Evolutionary conservation across 768 basidiomycete species (phyloP), one percentile per base, ranked within the genome.

Genomic region (Phylloporus rhodoxanthus): DNA sequence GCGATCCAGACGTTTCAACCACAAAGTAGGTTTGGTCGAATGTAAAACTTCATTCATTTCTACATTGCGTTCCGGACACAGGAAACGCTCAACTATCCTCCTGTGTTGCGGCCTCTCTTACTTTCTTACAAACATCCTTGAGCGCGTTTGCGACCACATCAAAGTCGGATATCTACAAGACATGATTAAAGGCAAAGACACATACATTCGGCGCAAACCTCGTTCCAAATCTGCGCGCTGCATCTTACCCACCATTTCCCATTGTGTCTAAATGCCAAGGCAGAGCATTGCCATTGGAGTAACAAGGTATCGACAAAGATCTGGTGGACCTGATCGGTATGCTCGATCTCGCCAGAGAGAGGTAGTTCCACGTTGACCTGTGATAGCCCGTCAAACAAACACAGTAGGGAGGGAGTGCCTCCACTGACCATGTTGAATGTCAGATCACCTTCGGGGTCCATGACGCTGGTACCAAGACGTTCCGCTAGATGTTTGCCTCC

Each of bases 341-440:
- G 33, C 57, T 60, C 11, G 54, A 73, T 48, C 8, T 57, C 54
- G 6, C 55, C 52, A 13, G 66, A 48, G 14, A 70, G 44, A 5
- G 75, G 76, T 2, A 77, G 63, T 34, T 60, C 66, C 45, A 77
- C 72, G 19, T 72, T 75, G 19, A 69, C 62, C 73, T 74, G n/a
- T 32, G 33, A 13, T 8, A 8, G 37, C 3, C n/a, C 25, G n/a
- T 26, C 14, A 36, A 5, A 33, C 9, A 9, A 45, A 8, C 10
- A 34, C 23, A 6, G 9, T 2, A 28, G 19, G 8, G 2, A 21
- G 3, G 29, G n/a, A 1, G 8, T 29, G 8, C 29, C 11, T 17
- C 23, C 13, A 63, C 54, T 2, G 25, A 87, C 87, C 87, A 92
- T 90, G 54, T 75, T 81, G 11, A 80, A 68, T 0, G 85, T 87